phyloP scores from a whole-genome alignment of 345 rosid genomes.

The Euphorbia tirucalli region DNA sequence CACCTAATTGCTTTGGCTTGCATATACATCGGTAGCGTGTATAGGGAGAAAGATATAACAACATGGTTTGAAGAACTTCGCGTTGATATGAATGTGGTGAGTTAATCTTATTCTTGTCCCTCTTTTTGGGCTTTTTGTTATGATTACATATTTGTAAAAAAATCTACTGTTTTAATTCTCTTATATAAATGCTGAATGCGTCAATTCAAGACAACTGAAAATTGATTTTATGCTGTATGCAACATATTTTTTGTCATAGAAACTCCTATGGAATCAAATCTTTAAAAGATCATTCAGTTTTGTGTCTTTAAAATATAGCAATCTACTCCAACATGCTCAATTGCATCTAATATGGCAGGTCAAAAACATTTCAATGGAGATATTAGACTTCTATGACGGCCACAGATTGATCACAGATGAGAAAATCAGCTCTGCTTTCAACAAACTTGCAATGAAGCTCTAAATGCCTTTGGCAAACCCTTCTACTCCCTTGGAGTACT shows the following conservation, averaged over 20 bases:
- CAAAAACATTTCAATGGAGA: slow-evolving; percentile 59
- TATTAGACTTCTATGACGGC: slow-evolving; percentile 55
- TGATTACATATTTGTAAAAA: not conserved
- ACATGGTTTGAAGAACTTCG: slow-evolving; percentile 99
- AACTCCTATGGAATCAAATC: not conserved
- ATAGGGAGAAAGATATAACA: slow-evolving; percentile 69
- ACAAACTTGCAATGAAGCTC: slow-evolving; percentile 61
- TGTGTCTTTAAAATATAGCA: not conserved
- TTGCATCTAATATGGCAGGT: slow-evolving; percentile 33
- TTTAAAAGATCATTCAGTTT: too few relatives aligned
- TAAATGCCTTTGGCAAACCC: slow-evolving; percentile 23
- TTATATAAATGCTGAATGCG: not conserved
- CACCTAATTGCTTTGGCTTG: slow-evolving; percentile 89
- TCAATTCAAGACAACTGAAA: not conserved
- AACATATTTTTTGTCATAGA: not conserved
- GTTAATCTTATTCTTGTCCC: slow-evolving; percentile 12
- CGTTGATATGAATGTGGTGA: slow-evolving; percentile 95
- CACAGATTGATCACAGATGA: slow-evolving; percentile 40
- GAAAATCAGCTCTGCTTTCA: slow-evolving; percentile 35
- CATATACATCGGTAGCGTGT: slow-evolving; percentile 75
- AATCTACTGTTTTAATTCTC: not conserved
- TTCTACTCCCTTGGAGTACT: too few relatives aligned
- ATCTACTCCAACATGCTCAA: not conserved
- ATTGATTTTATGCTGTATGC: not conserved
- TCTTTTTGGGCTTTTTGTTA: not conserved